A percentile compares a stretch with the other conserved stretches of the same genome.
These are phyloP conservation scores for Leccinum broughii DNA, from an alignment of 768 basidiomycete genomes.

Conservation along the genomic window DNA sequence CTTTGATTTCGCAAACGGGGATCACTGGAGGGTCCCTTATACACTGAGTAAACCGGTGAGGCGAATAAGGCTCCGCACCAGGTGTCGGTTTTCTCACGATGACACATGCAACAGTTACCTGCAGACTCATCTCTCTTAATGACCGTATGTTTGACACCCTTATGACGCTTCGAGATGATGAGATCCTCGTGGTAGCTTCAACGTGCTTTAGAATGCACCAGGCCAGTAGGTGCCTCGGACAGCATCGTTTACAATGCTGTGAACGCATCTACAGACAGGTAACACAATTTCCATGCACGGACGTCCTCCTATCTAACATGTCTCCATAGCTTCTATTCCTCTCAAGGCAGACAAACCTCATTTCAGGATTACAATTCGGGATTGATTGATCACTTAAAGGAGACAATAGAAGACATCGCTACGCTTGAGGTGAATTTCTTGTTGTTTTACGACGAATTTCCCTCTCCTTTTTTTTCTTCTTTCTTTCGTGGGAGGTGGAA, in stretches of 20 bases:
- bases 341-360: slow-evolving; percentile 80
- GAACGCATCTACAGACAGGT: slow-evolving; percentile 87
- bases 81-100: slow-evolving; percentile 4
- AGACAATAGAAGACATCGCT: slow-evolving; percentile 50
- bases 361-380: slow-evolving; percentile 72
- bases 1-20: slow-evolving; percentile 62
- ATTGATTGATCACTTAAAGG: slow-evolving; percentile 58
- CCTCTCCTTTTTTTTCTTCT: background rate
- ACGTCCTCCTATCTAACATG: slow-evolving; percentile 9
- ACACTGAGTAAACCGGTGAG: slow-evolving; percentile 65
- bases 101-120: slow-evolving; percentile 41
- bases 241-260: slow-evolving; percentile 45
- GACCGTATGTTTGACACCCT: slow-evolving; percentile 41
- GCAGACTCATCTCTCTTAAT: slow-evolving; percentile 57
- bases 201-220: slow-evolving; percentile 44
- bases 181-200: slow-evolving; percentile 41
- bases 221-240: slow-evolving; percentile 39
- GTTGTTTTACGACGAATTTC: background rate
- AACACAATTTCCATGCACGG: slow-evolving; percentile 5
- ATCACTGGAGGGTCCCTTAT: slow-evolving; percentile 49
- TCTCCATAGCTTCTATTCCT: slow-evolving; percentile 72
- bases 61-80: background rate
- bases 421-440: slow-evolving; percentile 61
- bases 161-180: slow-evolving; percentile 2
- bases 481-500: background rate